A percentile compares a stretch with the other conserved stretches of the same genome.
These are phyloP conservation scores for Exobasidium rhododendri DNA, from an alignment of 1,284 basidiomycete species.

Conservation along the genomic window DNA sequence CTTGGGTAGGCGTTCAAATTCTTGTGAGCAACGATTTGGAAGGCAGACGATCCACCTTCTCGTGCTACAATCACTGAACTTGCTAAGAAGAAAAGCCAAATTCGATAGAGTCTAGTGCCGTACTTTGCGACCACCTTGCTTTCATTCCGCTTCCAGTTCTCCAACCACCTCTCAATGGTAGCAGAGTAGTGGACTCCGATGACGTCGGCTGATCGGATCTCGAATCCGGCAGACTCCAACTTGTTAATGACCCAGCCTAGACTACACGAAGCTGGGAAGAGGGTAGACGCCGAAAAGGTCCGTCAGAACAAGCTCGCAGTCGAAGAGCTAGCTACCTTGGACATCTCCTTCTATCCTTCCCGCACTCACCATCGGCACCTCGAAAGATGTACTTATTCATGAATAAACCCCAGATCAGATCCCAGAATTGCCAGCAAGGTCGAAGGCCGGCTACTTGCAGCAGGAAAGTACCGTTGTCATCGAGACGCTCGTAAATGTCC, in stretches of 20 bases:
- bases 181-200: conserved; percentile 76
- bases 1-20: conserved; percentile 83
- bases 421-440: conserved; percentile 93
- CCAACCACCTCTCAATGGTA: conserved; percentile 66
- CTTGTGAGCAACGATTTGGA: conserved; percentile 78
- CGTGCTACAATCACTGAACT: conserved; percentile 48
- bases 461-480: conserved; percentile 90
- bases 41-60: conserved; percentile 52
- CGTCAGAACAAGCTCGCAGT: too few species aligned
- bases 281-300: neutral
- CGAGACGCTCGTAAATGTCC: conserved; percentile 87
- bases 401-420: conserved; percentile 77
- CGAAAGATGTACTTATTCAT: conserved; percentile 71
- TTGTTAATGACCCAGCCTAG: conserved; percentile 87
- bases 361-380: conserved; percentile 69
- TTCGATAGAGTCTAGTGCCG: conserved; percentile 66
- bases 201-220: conserved; percentile 93
- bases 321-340: too few species aligned
- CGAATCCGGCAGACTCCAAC: conserved; percentile 85
- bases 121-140: conserved; percentile 83
- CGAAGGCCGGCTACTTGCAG: conserved; percentile 95
- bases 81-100: conserved; percentile 54
- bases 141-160: conserved; percentile 61
- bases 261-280: conserved; percentile 61
- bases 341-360: neutral